Evolutionary conservation across 1,139 yeast genomes (phyloP).

Genomic region (Pichia sp.): DNA sequence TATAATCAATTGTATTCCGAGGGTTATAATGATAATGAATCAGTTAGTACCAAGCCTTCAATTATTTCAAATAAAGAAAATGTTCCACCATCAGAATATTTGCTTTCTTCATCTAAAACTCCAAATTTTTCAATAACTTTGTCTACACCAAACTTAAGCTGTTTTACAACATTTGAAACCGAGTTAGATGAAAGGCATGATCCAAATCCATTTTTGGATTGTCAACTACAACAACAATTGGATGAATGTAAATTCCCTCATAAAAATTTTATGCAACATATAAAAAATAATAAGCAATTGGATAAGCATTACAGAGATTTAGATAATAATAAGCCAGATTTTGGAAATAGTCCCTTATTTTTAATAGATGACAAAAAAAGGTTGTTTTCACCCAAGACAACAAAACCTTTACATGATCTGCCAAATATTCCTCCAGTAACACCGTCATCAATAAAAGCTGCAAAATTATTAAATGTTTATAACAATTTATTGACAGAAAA

Average conservation of each 20-base stretch:
- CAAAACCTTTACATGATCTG: background rate
- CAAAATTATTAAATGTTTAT: background rate
- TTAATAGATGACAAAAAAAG: background rate
- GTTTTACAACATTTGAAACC: constrained; percentile 1
- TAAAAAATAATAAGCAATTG: too few relatives aligned
- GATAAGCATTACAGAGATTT: background rate
- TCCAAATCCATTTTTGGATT: constrained; percentile 1
- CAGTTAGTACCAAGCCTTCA: constrained; percentile 5
- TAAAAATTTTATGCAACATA: too few relatives aligned
- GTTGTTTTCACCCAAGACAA: background rate
- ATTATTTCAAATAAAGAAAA: constrained; percentile 6
- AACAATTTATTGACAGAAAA: background rate
- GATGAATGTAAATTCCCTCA: too few relatives aligned
- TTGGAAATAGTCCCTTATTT: background rate
- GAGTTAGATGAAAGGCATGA: too few relatives aligned
- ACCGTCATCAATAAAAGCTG: background rate
- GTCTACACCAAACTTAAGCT: background rate
- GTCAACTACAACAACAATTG: too few relatives aligned
- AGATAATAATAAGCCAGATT: background rate
- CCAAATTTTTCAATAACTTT: constrained; percentile 7
- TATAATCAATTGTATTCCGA: constrained; percentile 1
- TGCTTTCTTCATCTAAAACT: constrained; percentile 5
- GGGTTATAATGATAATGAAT: background rate
- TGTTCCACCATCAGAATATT: background rate
- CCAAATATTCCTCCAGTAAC: background rate